Base-by-base conservation (phyloP, 257 asterid genomes). In the Nicotiana knightiana region DNA sequence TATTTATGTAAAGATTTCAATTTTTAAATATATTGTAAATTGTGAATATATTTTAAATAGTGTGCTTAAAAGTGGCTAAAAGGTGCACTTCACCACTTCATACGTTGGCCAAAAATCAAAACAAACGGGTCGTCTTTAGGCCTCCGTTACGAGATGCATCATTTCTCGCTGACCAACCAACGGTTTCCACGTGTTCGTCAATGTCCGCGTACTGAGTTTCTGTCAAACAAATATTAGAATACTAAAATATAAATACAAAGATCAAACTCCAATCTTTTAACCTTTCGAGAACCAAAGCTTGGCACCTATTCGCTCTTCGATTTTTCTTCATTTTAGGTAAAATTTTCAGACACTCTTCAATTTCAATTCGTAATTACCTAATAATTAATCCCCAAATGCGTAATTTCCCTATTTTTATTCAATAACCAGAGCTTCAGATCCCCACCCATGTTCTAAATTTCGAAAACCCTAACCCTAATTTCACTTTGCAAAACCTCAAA, bases 391-490 rank as follows among this genome's bases (percentile, higher is more conserved):
- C 89, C 59, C 26, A 81, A 67, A 37, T 63, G 1, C 76, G 32
- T 18, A 81, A 84, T 70, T 81, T 87, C 77, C 97, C 91, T 80
- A 81, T 96, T 43, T 90, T 94, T 81, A 58, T 94, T 59, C 92
- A 86, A 85, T 94, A 90, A 0, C 93, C 91, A 5, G 93, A 90
- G 9, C 93, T 88, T 12, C 88, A 81, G 76, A 84, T 88, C 87
- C 88, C 97, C 0, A 84, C 88, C 30, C 92, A 87, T 65, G 87
- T 94, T 86, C 81, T 96, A 35, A 77, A 18, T 71, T 18, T 92
- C 0, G 84, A 84, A 33, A 85, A 84, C 82, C 91, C 90, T 68
- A 91, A 58, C 89, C 93, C 95, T 54, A 85, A 91, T 87, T 76
- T 89, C 90, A 89, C 91, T 9, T 51, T 93, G 65, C 24, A 21